Evolutionary conservation across 2,329 filamentous ascomycete genomes (phyloP).

Genomic region (Sordariomycetes sp.): DNA sequence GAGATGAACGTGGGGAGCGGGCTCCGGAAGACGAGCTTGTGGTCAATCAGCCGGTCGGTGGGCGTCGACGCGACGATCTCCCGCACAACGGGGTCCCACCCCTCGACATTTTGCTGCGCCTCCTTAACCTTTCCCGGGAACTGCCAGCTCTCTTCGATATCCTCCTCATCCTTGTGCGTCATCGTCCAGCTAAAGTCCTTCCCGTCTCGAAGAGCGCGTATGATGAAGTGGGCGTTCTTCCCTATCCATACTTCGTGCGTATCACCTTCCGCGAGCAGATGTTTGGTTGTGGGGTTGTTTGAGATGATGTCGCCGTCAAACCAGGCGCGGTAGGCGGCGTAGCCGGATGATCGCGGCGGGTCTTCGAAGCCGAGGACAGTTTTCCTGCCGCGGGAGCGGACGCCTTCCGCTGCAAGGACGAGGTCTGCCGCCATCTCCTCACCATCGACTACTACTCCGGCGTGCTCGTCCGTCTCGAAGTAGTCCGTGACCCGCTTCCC

Average conservation of each 20-base stretch:
- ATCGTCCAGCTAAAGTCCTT: slow-evolving; percentile 48
- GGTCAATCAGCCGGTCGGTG: slow-evolving; percentile 26
- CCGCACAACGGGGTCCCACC: slow-evolving; percentile 28
- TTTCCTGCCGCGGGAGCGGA: slow-evolving; percentile 39
- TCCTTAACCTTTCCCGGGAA: slow-evolving; percentile 40
- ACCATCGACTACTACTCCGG: slow-evolving; percentile 42
- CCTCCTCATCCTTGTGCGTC: slow-evolving; percentile 40
- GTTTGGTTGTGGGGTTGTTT: not conserved
- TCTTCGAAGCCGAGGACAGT: slow-evolving; percentile 40
- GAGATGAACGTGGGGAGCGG: slow-evolving; percentile 30
- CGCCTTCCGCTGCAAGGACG: slow-evolving; percentile 44
- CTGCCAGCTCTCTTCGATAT: slow-evolving; percentile 45
- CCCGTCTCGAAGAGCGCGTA: slow-evolving; percentile 44
- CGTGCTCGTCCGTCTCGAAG: slow-evolving; percentile 37
- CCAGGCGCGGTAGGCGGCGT: slow-evolving; percentile 43
- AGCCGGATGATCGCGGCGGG: slow-evolving; percentile 37
- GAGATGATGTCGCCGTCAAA: slow-evolving; percentile 9
- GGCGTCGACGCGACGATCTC: slow-evolving; percentile 34
- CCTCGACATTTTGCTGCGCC: slow-evolving; percentile 36
- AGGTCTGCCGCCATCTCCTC: slow-evolving; percentile 29
- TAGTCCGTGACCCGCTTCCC: slow-evolving; percentile 41
- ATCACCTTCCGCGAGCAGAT: not conserved
- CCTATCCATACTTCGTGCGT: not conserved
- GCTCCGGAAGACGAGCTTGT: slow-evolving; percentile 38
- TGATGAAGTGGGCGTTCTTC: slow-evolving; percentile 38